phyloP scores from a whole-genome alignment of 352 stramenopile genomes.

The Plasmopara muralis region DNA sequence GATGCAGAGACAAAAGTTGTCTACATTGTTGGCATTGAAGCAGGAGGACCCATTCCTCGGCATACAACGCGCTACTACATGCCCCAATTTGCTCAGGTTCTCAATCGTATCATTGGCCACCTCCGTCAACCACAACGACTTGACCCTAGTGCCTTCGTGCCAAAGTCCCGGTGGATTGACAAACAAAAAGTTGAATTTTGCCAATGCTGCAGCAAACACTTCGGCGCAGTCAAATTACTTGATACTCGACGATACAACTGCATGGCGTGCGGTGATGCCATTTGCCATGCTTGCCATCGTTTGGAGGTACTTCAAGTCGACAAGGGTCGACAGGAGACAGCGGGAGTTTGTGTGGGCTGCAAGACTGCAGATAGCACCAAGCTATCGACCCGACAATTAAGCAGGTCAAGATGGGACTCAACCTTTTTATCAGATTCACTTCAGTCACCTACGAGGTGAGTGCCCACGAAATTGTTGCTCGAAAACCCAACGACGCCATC shows the following conservation, averaged over 20 bases:
- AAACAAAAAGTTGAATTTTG: slow-evolving; percentile 27
- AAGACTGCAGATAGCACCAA: slow-evolving; percentile 13
- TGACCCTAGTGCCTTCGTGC: slow-evolving; percentile 27
- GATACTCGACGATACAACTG: slow-evolving; percentile 40
- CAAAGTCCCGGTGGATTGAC: slow-evolving; percentile 27
- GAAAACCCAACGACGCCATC: no score
- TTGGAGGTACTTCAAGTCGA: slow-evolving; percentile 30
- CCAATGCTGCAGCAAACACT: slow-evolving; percentile 38
- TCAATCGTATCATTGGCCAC: slow-evolving; percentile 31
- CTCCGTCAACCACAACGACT: slow-evolving; percentile 20
- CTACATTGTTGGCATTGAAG: slow-evolving; percentile 41
- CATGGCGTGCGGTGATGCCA: slow-evolving; percentile 38
- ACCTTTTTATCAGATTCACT: slow-evolving; percentile 18
- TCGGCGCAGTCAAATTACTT: slow-evolving; percentile 21
- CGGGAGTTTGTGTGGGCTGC: slow-evolving; percentile 28
- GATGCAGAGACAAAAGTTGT: slow-evolving; percentile 27
- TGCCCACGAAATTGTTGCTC: no score
- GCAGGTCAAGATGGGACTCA: slow-evolving; percentile 19
- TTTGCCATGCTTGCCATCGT: slow-evolving; percentile 38
- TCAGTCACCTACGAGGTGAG: no score
- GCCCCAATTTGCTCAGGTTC: slow-evolving; percentile 29
- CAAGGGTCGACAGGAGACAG: slow-evolving; percentile 15
- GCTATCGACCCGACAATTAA: slow-evolving; percentile 4
- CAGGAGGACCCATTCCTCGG: slow-evolving; percentile 26
- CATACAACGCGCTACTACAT: slow-evolving; percentile 34